Percentiles rank a stretch among this genome's conserved stretches.
These are phyloP conservation scores for Tilletia caries DNA, from an alignment of 1,284 basidiomycete genomes.

Conservation along the genomic window DNA sequence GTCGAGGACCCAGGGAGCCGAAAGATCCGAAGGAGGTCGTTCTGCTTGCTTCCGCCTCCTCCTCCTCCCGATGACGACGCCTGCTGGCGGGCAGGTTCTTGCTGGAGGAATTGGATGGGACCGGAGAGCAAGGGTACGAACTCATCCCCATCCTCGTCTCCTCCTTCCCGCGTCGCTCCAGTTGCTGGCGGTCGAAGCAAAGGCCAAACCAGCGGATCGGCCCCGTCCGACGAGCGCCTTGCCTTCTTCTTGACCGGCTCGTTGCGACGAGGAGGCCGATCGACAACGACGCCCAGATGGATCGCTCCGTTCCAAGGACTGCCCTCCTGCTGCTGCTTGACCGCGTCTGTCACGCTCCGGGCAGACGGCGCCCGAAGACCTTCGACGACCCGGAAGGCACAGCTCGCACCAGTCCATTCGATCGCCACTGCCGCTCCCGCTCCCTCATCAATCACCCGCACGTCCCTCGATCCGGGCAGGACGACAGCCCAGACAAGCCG, in stretches of 20 bases:
- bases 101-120: slow-evolving; percentile 2
- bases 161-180: neutral
- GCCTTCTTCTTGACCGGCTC: neutral
- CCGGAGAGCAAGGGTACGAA: slow-evolving; percentile 15
- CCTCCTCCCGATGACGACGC: neutral
- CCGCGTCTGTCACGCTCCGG: neutral
- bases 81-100: neutral
- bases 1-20: neutral
- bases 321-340: neutral
- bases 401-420: slow-evolving; percentile 2
- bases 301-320: neutral
- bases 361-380: neutral
- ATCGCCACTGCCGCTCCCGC: neutral
- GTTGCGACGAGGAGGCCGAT: neutral
- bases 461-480: neutral
- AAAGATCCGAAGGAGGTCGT: neutral
- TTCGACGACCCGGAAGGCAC: neutral
- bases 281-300: neutral
- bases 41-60: neutral
- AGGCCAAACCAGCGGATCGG: neutral
- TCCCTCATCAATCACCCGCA: neutral
- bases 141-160: neutral
- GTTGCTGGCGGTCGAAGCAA: neutral
- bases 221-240: neutral
- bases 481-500: neutral